Percentiles rank a stretch among this genome's conserved stretches.
These are phyloP conservation scores for Boletellus ananiceps DNA, from an alignment of 768 basidiomycete genomes.

Conservation along the genomic window DNA sequence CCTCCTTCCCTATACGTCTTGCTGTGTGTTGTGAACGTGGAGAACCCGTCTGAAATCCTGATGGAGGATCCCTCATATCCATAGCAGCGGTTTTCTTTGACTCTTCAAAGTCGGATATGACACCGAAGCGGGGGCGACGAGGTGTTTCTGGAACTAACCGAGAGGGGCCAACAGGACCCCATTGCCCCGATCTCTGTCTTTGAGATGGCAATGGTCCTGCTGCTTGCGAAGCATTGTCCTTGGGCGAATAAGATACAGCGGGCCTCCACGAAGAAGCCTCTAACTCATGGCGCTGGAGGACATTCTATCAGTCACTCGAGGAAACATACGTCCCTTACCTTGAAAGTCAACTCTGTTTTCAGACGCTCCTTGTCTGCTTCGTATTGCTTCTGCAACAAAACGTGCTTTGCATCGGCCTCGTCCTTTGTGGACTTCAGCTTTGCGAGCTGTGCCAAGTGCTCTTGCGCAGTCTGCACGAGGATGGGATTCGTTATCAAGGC, in stretches of 20 bases:
- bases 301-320: slow-evolving; percentile 11
- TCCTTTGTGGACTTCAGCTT: slow-evolving; percentile 58
- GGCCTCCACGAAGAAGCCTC: slow-evolving; percentile 53
- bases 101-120: slow-evolving; percentile 23
- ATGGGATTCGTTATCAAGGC: neutral
- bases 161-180: slow-evolving; percentile 26
- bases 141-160: slow-evolving; percentile 35
- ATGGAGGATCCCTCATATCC: slow-evolving; percentile 21
- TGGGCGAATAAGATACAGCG: slow-evolving; percentile 42
- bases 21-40: slow-evolving; percentile 16
- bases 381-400: slow-evolving; percentile 54
- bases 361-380: slow-evolving; percentile 67
- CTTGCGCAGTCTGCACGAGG: slow-evolving; percentile 46
- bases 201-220: slow-evolving; percentile 39
- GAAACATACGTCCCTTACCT: slow-evolving; percentile 38
- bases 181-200: slow-evolving; percentile 34
- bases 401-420: slow-evolving; percentile 53
- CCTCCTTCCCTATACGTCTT: slow-evolving; percentile 19
- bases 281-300: slow-evolving; percentile 59
- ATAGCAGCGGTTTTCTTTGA: slow-evolving; percentile 10
- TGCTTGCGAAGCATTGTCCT: slow-evolving; percentile 39
- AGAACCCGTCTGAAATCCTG: slow-evolving; percentile 24
- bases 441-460: slow-evolving; percentile 52
- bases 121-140: slow-evolving; percentile 33
- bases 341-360: slow-evolving; percentile 66